These are phyloP conservation scores for Venturia oleaginea DNA, from an alignment of 2,329 filamentous ascomycete genomes.

Conservation along the genomic window DNA sequence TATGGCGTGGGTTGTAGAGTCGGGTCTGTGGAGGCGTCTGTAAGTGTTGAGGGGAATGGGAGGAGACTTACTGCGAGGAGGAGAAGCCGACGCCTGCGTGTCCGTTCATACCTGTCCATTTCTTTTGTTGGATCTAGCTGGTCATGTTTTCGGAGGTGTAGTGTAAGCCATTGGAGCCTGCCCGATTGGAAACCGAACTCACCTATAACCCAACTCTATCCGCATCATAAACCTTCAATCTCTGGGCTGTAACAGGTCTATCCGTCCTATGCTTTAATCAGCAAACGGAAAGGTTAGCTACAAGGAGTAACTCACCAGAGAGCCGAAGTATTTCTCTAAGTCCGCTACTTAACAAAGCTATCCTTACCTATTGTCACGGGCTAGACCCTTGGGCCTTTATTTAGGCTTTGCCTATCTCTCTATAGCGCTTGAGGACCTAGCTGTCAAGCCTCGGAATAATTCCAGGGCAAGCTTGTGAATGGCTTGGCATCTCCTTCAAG, in stretches of 20 bases:
- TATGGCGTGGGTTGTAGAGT: neutral
- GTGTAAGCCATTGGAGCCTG: constrained; percentile 15
- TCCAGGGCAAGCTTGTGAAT: no score
- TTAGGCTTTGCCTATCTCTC: no score
- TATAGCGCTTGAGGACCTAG: no score
- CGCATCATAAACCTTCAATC: neutral
- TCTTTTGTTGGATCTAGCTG: constrained; percentile 29
- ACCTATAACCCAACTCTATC: neutral
- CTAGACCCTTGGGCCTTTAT: no score
- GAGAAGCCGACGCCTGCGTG: constrained; percentile 5
- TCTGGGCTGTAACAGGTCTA: neutral
- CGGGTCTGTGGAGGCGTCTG: neutral
- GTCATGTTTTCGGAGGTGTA: constrained; percentile 31
- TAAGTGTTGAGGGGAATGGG: neutral
- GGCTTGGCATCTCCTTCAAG: no score
- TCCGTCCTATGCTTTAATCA: neutral
- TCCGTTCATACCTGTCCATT: constrained; percentile 22
- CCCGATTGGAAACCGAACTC: neutral
- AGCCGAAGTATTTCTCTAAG: constrained; percentile 28
- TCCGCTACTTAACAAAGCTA: constrained; percentile 29
- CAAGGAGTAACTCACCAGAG: neutral
- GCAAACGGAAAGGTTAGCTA: neutral
- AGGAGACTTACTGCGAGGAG: neutral
- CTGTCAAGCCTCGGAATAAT: no score
- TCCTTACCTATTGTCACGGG: constrained; percentile 33